phyloP scores from a whole-genome alignment of 75 land plant species.

The Sequoiadendron giganteum region DNA sequence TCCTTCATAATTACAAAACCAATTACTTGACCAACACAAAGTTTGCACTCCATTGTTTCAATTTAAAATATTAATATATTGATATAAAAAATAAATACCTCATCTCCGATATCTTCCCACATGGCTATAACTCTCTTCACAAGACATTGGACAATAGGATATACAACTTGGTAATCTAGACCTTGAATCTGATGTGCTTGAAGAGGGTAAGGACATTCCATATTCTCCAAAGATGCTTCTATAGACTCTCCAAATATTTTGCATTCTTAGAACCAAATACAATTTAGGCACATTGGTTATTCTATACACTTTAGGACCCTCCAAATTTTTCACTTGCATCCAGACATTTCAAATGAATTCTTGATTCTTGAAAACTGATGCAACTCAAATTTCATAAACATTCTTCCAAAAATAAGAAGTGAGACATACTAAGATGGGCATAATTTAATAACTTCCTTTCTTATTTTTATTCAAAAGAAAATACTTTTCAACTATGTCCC shows the following conservation, averaged over 20 bases:
- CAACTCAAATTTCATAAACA: not conserved
- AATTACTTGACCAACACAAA: not conserved
- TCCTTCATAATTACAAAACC: not conserved
- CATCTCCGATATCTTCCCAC: constrained; percentile 32
- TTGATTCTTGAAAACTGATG: not conserved
- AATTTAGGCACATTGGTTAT: not conserved
- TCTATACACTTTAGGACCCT: not conserved
- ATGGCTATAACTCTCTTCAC: constrained; percentile 37
- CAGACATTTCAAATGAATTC: not conserved
- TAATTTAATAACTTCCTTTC: not conserved
- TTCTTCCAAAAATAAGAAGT: not conserved
- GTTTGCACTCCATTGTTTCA: not conserved
- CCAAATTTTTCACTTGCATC: not conserved
- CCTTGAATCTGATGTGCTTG: constrained; percentile 63
- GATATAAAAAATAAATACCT: constrained; percentile 21
- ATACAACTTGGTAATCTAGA: constrained; percentile 48
- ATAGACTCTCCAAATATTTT: constrained; percentile 53
- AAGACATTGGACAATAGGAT: constrained; percentile 51
- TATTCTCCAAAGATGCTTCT: constrained; percentile 34
- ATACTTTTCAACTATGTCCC: not conserved
- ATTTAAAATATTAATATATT: not conserved
- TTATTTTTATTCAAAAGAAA: not conserved
- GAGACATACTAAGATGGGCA: not conserved
- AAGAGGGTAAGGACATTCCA: constrained; percentile 53
- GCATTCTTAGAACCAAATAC: not conserved